Conservation (phyloP, 1,139 yeast species). For the Pichia sp. region DNA sequence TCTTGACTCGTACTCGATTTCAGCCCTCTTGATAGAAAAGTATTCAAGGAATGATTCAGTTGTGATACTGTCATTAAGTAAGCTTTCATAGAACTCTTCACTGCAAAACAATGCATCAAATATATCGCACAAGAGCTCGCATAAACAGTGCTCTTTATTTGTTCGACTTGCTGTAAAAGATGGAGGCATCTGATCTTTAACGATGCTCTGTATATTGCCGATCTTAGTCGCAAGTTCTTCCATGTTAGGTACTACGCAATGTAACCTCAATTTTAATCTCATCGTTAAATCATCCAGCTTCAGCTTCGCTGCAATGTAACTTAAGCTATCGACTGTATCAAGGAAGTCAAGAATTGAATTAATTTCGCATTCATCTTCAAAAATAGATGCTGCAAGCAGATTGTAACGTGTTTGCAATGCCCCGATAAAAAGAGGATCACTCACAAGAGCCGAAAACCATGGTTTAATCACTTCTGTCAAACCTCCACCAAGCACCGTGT, state of each 20-base stretch:
- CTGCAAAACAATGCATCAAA: background rate
- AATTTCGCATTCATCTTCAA: too few relatives aligned
- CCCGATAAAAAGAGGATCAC: background rate
- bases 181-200: background rate
- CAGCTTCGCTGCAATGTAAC: too few relatives aligned
- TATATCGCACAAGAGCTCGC: background rate
- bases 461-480: background rate
- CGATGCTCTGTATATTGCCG: background rate
- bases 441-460: background rate
- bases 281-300: too few relatives aligned
- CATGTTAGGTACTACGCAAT: background rate
- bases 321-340: too few relatives aligned
- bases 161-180: background rate
- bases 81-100: background rate
- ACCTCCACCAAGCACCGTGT: background rate
- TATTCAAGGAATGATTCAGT: background rate
- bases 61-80: background rate
- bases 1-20: too few relatives aligned
- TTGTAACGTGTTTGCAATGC: too few relatives aligned
- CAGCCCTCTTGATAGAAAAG: too few relatives aligned
- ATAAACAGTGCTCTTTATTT: background rate
- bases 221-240: background rate
- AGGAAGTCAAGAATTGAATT: too few relatives aligned
- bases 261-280: too few relatives aligned
- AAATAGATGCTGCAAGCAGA: too few relatives aligned